Evolutionary conservation across 257 asterid species (phyloP), one percentile per base, ranked within the genome.

Genomic region (Coffea eugenioides): DNA sequence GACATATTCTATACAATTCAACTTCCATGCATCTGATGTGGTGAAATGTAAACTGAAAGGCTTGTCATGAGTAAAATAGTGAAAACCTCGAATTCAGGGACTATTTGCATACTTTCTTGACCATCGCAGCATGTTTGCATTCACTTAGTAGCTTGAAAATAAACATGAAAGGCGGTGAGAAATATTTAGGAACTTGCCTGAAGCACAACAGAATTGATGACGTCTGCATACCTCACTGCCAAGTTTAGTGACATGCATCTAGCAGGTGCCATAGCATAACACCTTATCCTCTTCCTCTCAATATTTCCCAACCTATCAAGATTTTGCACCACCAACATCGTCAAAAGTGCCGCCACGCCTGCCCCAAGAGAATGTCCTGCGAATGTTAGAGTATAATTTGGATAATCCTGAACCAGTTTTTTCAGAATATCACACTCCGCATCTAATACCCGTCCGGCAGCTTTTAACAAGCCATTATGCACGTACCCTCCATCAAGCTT

Each of bases 221-320:
- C 96, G 86, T 94, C 98, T 16, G 98, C 96, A 78, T 94, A 91
- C 86, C 87, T 86, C 81, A 94, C 96, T 31, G 97, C 98, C 84
- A 94, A 88, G 80, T 91, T 94, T 75, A 94, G 91, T 7, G 98
- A 92, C 97, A 91, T 89, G 68, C 97, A 94, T 85, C 98, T 89
- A 18, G 98, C 93, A n/a, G 98, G 97, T 73, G 98, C 98, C 85
- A 92, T 89, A 46, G 98, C 95, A 83, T 76, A 94, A 80, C 97
- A 92, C 86, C 97, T 88, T 61, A 94, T 65, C 83, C 93, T 90
- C 80, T 83, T 92, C 91, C 92, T 87, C 31, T 92, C 92, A 54
- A 94, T 82, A 79, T 90, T 87, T 56, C 97, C 96, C 88, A 94
- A 77, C 74, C 82, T 88, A 68, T 84, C 90, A 25, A 83, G 89